Evolutionary conservation across 2,329 filamentous ascomycete species (phyloP).

Genomic region (Falciphora oryzae): DNA sequence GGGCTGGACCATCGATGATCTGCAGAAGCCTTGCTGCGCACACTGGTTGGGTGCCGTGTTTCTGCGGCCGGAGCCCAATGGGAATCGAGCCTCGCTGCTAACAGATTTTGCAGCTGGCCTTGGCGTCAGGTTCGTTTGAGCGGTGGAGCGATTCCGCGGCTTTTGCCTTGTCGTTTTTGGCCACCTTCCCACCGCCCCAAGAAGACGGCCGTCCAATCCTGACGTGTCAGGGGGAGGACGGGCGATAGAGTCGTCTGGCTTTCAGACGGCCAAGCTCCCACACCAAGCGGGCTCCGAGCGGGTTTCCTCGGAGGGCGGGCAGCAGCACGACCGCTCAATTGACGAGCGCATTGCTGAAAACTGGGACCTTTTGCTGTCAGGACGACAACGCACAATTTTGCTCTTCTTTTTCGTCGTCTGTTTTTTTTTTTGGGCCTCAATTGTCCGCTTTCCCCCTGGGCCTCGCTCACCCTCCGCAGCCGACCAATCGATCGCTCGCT

Average conservation of each 20-base stretch:
- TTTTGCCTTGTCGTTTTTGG: background rate
- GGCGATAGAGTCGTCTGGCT: background rate
- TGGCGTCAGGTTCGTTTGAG: constrained; percentile 1
- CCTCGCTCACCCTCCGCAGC: background rate
- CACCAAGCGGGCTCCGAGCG: background rate
- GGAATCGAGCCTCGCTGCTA: background rate
- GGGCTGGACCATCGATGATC: background rate
- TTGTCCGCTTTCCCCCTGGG: too few species aligned
- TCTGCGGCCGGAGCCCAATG: background rate
- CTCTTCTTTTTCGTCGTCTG: background rate
- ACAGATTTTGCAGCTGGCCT: background rate
- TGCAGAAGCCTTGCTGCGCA: background rate
- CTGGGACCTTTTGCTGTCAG: background rate
- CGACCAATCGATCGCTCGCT: background rate
- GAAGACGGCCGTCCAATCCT: background rate
- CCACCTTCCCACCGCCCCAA: background rate
- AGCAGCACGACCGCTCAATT: background rate
- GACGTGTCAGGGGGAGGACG: background rate
- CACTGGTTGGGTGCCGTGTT: background rate
- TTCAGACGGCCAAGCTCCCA: background rate
- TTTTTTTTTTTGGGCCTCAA: background rate
- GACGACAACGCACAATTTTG: background rate
- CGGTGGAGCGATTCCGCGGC: background rate
- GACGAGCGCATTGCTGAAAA: background rate
- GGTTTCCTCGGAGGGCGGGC: background rate